These are phyloP conservation scores for Hypoxylon fuscum DNA, from an alignment of 495 filamentous ascomycete genomes.

Conservation along the genomic window DNA sequence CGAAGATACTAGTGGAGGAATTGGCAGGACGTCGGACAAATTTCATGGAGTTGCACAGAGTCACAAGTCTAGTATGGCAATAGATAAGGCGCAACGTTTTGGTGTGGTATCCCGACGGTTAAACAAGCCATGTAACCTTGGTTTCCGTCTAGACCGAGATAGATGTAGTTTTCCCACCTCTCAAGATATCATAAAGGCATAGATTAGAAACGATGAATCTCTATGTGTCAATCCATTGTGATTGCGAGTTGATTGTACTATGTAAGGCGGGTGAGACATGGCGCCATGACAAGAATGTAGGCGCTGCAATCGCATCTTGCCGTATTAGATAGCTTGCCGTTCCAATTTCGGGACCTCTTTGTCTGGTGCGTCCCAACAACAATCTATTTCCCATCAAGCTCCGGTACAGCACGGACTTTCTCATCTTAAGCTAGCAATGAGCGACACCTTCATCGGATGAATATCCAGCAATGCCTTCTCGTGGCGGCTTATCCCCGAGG, in stretches of 20 bases:
- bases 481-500: constrained; percentile 15
- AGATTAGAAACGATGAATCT: too few species aligned
- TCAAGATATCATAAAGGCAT: not conserved
- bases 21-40: constrained; percentile 25
- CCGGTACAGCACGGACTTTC: not conserved
- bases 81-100: not conserved
- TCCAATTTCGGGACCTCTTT: constrained; percentile 9
- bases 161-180: not conserved
- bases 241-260: too few species aligned
- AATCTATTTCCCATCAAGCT: constrained; percentile 1
- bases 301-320: constrained; percentile 1
- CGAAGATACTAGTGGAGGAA: not conserved
- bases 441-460: not conserved
- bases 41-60: constrained; percentile 4
- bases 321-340: not conserved
- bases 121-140: constrained; percentile 15
- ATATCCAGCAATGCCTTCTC: constrained; percentile 15
- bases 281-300: constrained; percentile 12
- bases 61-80: not conserved
- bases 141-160: not conserved
- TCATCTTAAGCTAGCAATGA: not conserved
- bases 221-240: too few species aligned
- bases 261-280: constrained; percentile 25
- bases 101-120: constrained; percentile 12
- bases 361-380: constrained; percentile 6